Base-by-base conservation (phyloP, 495 filamentous ascomycete genomes). In the Aspergillus funiculosus region DNA sequence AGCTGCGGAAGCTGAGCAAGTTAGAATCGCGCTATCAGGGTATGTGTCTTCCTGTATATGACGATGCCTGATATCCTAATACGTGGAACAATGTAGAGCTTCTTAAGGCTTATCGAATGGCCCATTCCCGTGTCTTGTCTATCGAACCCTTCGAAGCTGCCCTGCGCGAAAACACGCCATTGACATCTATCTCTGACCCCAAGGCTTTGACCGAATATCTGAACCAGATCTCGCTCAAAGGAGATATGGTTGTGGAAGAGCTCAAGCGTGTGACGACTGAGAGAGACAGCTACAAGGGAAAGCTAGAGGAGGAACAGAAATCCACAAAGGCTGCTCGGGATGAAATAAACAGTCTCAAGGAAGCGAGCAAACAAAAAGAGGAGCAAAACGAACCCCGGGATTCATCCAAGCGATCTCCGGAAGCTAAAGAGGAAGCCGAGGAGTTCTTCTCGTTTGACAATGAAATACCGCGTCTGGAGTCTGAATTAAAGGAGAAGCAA, bases 111-210 rank as follows among this genome's bases (percentile, higher is more conserved):
- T 98, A 98, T 63, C 81, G 87, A 37, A 79, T 86, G 37, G 91
- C 91, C 3, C 92, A 97, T 66, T 80, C 87, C 21, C 81, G 87
- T 21, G 86, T 88, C 21, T 73, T 81, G 5, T 76, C 82, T 2
- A 94, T 97, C 56, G 92, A 96, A 57, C 85, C 86, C 0, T 97
- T 98, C 56, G 92, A 98, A 68, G 86, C 85, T 35, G 79, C 83
- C 2, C 73, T 98, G 6, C 84, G 84, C 57, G 92, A 98, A 56
- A 86, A 90, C 48, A 97, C 94, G 0, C 91, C 92, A 0, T 66
- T 96, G 15, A 85, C 87, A 11, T 87, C 86, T 3, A 95, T 97
- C 46, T 77, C 72, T 40, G 94, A 98, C 47, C 86, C 89, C 0
- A 79, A 80, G 50, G 83, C 88, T 1, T 67, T 98, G 22, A 81